phyloP scores from a whole-genome alignment of 2,329 filamentous ascomycete species.

The Exophiala alcalophila region DNA sequence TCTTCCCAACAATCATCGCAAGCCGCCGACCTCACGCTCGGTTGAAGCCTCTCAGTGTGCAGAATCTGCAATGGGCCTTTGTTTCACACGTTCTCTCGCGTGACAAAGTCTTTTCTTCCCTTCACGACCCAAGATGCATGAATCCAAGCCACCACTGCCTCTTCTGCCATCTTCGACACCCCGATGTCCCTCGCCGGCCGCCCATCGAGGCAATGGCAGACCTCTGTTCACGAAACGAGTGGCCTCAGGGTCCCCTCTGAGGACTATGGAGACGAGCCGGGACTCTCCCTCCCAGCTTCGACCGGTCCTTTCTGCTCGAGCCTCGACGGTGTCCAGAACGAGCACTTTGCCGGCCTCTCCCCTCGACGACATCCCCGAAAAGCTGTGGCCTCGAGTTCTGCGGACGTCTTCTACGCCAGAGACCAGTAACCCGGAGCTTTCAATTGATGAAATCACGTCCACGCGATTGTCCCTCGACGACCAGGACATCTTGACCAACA shows the following conservation, averaged over 20 bases:
- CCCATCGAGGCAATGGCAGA: constrained; percentile 4
- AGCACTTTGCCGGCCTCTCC: constrained; percentile 20
- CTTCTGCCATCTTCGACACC: not conserved
- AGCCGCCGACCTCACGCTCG: too few relatives aligned
- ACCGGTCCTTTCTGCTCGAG: constrained; percentile 7
- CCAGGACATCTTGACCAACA: constrained; percentile 15
- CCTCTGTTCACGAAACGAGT: constrained; percentile 7
- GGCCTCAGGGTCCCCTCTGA: constrained; percentile 14
- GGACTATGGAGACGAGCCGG: constrained; percentile 7
- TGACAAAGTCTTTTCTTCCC: too few relatives aligned
- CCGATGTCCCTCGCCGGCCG: not conserved
- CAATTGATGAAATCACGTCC: constrained; percentile 24
- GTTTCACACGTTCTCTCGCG: too few relatives aligned
- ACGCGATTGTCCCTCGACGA: constrained; percentile 25
- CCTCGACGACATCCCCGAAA: constrained; percentile 24
- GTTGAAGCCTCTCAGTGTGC: too few relatives aligned
- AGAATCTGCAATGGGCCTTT: too few relatives aligned
- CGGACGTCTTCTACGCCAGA: constrained; percentile 22
- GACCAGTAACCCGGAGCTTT: constrained; percentile 20
- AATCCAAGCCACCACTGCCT: constrained; percentile 1
- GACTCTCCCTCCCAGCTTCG: constrained; percentile 4
- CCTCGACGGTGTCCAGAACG: constrained; percentile 14
- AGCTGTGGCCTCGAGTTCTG: constrained; percentile 22
- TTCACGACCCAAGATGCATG: constrained; percentile 1
- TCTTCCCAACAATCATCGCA: too few relatives aligned